Evolutionary conservation across 148 eudicot genomes (phyloP), one percentile per base, ranked within the genome.

Genomic region (Fagopyrum homotropicum): DNA sequence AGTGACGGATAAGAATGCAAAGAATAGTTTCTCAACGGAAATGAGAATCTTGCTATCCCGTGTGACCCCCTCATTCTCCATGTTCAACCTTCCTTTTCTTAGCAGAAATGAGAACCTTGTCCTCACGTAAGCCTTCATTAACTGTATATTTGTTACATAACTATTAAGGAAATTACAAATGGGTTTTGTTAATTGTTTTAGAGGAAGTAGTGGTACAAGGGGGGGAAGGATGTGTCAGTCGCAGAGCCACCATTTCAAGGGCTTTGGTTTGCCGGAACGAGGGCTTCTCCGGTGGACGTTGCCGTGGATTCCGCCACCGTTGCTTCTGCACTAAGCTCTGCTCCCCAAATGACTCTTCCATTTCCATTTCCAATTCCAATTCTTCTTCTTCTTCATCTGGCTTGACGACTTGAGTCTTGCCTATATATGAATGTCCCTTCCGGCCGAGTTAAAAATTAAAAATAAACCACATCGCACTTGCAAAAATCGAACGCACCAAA

Each of bases 171-270:
- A 35, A 35, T 35, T 17, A 15, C 14, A 54, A 14, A 11, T 54
- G 17, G 59, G 15, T 12, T 12, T 51, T 1, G n/a, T 52, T 52
- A 14, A 45, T 47, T 0, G 16, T 55, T 74, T 83, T 69, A 72
- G 85, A 75, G 76, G 75, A 51, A 44, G 56, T 66, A 11, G 15
- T 22, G 43, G 45, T 77, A 76, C 75, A 75, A 80, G 79, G 45
- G 79, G 45, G 72, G 88, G 73, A 14, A 89, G 85, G 73, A 76
- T 84, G 40, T 88, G 95, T 75, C 83, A 84, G 72, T 82, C 88
- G 2, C 79, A 9, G 73, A 90, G 95, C 84, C 88, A 83, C 46
- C 63, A 73, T 72, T 90, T 83, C 85, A 83, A 79, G 77, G 95
- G 86, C 83, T 1, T 15, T 69, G 5, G 86, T 86, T 0, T 90